Evolutionary conservation across 2,329 filamentous ascomycete genomes (phyloP).

Genomic region (Gaeumannomyces tritici): DNA sequence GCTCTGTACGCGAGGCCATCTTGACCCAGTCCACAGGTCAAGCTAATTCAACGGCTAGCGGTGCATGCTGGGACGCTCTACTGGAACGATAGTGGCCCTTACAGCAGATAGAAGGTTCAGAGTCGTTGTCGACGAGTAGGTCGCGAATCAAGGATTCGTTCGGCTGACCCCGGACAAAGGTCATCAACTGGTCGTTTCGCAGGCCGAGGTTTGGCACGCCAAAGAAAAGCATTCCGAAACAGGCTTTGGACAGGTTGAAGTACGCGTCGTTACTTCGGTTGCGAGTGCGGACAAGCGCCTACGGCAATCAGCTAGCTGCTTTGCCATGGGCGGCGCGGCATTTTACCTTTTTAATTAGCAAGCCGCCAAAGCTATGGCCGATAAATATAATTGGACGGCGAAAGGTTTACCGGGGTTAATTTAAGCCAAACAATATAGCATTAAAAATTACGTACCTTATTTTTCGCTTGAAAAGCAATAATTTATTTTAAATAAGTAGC

Average conservation of each 20-base stretch:
- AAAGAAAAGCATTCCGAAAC: slow-evolving; percentile 16
- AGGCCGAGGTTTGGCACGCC: slow-evolving; percentile 18
- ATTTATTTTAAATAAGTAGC: background rate
- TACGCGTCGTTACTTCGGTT: slow-evolving; percentile 1
- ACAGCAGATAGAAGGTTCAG: slow-evolving; percentile 13
- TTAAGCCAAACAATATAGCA: slow-evolving; percentile 5
- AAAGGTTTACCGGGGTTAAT: slow-evolving; percentile 9
- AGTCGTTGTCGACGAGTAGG: slow-evolving; percentile 12
- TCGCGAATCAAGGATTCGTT: slow-evolving; percentile 13
- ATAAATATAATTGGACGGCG: slow-evolving; percentile 15
- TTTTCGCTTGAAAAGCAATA: background rate
- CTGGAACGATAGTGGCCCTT: too few relatives aligned
- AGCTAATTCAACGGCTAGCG: too few relatives aligned
- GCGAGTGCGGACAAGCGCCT: background rate
- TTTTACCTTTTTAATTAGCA: slow-evolving; percentile 17
- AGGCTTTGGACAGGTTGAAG: slow-evolving; percentile 9
- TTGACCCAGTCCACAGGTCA: too few relatives aligned
- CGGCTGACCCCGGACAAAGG: slow-evolving; percentile 13
- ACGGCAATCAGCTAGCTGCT: background rate
- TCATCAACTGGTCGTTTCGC: slow-evolving; percentile 11
- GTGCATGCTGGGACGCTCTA: too few relatives aligned
- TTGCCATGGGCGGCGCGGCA: background rate
- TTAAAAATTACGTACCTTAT: background rate
- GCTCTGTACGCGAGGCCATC: too few relatives aligned
- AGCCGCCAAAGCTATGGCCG: slow-evolving; percentile 16